phyloP scores from a whole-genome alignment of 164 flowering plant genomes.

The Umbilicus rupestris region DNA sequence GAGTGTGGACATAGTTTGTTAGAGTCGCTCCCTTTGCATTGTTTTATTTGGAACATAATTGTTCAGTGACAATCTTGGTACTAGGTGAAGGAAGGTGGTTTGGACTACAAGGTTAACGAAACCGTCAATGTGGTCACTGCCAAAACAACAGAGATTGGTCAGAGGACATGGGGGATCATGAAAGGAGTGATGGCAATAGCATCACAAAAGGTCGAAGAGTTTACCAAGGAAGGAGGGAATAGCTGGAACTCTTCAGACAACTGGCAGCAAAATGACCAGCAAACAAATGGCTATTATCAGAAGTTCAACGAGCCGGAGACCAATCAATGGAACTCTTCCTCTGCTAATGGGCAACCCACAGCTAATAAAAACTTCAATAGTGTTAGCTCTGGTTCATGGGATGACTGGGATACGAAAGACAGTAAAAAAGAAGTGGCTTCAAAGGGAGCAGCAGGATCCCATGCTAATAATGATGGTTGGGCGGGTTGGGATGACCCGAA shows the following conservation, averaged over 20 bases:
- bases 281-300: too few species aligned
- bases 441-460: slow-evolving; percentile 28
- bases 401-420: slow-evolving; percentile 73
- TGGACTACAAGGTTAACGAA: slow-evolving; percentile 89
- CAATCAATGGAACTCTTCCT: slow-evolving; percentile 54
- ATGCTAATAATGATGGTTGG: not conserved
- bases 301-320: slow-evolving; percentile 39
- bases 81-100: slow-evolving; percentile 91
- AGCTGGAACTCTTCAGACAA: too few species aligned
- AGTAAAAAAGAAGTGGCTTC: too few species aligned
- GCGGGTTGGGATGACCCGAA: slow-evolving; percentile 58
- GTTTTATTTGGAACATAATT: not conserved
- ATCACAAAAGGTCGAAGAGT: slow-evolving; percentile 93
- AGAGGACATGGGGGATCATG: slow-evolving; percentile 94
- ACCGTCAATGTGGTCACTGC: slow-evolving; percentile 84
- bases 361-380: too few species aligned
- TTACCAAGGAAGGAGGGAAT: slow-evolving; percentile 66
- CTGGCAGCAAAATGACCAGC: slow-evolving; percentile 43
- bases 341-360: too few species aligned
- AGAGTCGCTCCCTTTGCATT: too few species aligned
- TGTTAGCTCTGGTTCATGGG: too few species aligned
- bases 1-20: too few species aligned
- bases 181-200: too few species aligned
- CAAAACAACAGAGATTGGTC: slow-evolving; percentile 89
- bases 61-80: slow-evolving; percentile 1